Evolutionary conservation across 75 land plant genomes (phyloP), one percentile per base, ranked within the genome.

Genomic region (Cunninghamia lanceolata): DNA sequence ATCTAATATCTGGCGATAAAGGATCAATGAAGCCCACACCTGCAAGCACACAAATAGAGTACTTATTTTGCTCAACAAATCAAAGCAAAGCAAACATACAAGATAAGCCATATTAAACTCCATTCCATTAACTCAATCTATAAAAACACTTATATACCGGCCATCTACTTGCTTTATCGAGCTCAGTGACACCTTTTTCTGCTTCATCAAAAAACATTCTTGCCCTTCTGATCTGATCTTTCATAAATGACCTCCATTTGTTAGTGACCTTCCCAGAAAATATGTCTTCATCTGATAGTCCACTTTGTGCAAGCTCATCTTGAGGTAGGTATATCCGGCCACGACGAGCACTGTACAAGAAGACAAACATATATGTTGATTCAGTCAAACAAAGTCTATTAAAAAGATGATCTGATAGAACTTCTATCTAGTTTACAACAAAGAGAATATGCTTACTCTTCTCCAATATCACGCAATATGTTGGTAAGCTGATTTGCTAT

Each of bases 221-320:
- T 15, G 99, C 98, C 86, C 98, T 85, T 79, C 91, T 91, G 45
- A 96, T 95, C 70, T 97, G 99, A 8, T 86, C 89, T 77, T 94
- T 96, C 98, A 97, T 97, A 77, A 97, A 97, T 73, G 87, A 90
- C 63, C 94, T 89, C 99, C 99, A 97, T 89, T 94, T 97, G 66
- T 94, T 93, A 1, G 99, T 97, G 15, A 97, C 96, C 85, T 88
- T 87, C n/a, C 96, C 96, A 17, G 87, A 85, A 45, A 96, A 91
- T 39, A 97, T 97, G 86, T 97, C 98, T 36, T 97, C 95, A 35
- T 97, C 99, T 3, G 91, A 88, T 32, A 97, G 87, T 32, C 99
- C 96, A 78, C 93, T 93, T 3, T 82, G 89, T 50, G 93, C 95
- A 8, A 97, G 88, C 82, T 97, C 99, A 88, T 97, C 99, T 83